These are phyloP conservation scores for Ogataea salicorniae DNA, from an alignment of 805 yeast species.

Conservation along the genomic window DNA sequence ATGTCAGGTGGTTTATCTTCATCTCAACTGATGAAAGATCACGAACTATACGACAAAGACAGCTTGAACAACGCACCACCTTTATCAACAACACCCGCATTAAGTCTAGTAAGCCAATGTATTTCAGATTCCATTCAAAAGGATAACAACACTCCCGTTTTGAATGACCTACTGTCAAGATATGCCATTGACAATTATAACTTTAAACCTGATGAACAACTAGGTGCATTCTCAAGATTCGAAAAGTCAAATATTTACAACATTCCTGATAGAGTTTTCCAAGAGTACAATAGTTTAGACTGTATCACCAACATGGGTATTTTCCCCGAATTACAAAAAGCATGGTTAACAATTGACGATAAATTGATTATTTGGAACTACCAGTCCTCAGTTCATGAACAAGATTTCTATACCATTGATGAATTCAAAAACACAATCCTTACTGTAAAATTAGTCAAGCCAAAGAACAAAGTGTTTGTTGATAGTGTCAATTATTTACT, in stretches of 20 bases:
- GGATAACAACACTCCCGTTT: conserved; percentile 55
- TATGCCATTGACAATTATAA: conserved; percentile 67
- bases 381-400: conserved; percentile 35
- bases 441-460: conserved; percentile 71
- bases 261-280: conserved; percentile 77
- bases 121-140: conserved; percentile 52
- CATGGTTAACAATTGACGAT: conserved; percentile 83
- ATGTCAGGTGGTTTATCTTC: conserved; percentile 12
- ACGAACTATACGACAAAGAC: conserved; percentile 17
- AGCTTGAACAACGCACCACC: conserved; percentile 43
- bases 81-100: conserved; percentile 45
- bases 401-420: conserved; percentile 75
- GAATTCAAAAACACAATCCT: conserved; percentile 74
- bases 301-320: conserved; percentile 75
- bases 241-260: conserved; percentile 62
- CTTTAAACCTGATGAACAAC: conserved; percentile 38
- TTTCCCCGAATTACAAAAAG: conserved; percentile 70
- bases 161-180: conserved; percentile 49
- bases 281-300: conserved; percentile 63
- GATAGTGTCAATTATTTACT: conserved; percentile 69
- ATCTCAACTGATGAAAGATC: conserved; percentile 16
- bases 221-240: conserved; percentile 64
- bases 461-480: conserved; percentile 76
- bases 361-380: conserved; percentile 84
- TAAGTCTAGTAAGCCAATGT: conserved; percentile 58